Evolutionary conservation across 2,329 filamentous ascomycete species (phyloP).

Genomic region (Stylonectria norvegica): DNA sequence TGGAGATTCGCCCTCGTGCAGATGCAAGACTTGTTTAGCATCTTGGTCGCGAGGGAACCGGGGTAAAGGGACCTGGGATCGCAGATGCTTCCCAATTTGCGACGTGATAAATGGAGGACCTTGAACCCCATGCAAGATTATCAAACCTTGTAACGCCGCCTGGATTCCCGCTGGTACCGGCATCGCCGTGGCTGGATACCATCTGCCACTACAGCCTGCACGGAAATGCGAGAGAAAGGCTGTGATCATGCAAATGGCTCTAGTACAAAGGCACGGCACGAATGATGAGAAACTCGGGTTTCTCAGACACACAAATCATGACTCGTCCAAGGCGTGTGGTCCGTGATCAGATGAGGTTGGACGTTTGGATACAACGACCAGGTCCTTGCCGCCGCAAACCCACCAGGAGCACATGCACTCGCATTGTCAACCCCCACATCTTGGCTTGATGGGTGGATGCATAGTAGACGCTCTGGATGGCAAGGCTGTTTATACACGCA

Average conservation of each 20-base stretch:
- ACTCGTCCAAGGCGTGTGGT: conserved; percentile 7
- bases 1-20: conserved; percentile 16
- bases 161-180: conserved; percentile 21
- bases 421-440: conserved; percentile 1
- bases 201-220: conserved; percentile 22
- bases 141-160: conserved; percentile 9
- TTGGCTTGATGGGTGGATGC: conserved; percentile 1
- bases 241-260: conserved; percentile 28
- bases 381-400: conserved; percentile 9
- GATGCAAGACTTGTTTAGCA: conserved; percentile 20
- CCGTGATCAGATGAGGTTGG: neutral
- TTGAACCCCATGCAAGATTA: conserved; percentile 20
- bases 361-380: conserved; percentile 3
- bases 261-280: conserved; percentile 8
- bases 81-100: conserved; percentile 10
- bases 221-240: conserved; percentile 19
- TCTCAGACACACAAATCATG: conserved; percentile 5
- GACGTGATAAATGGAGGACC: conserved; percentile 6
- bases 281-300: conserved; percentile 7
- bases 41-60: conserved; percentile 11
- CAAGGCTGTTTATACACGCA: no score
- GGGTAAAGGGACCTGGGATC: conserved; percentile 16
- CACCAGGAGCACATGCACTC: no score
- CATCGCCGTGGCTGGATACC: conserved; percentile 20
- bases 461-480: conserved; percentile 5